These are phyloP conservation scores for Quaeritorhiza haematococci DNA, from an alignment of 371 early-diverging fungal genomes.

Conservation along the genomic window DNA sequence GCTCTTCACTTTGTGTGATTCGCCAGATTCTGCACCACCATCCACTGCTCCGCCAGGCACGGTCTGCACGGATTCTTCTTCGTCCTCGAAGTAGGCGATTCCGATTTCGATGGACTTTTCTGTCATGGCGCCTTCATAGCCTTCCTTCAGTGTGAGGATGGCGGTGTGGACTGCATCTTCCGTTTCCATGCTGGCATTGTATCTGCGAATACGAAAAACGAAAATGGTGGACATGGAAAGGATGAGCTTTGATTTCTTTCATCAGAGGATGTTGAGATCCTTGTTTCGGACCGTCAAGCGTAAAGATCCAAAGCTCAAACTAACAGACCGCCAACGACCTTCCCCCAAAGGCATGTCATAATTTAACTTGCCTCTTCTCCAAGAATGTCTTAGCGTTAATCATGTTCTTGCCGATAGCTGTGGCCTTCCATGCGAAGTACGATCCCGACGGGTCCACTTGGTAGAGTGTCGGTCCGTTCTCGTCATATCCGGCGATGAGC, in stretches of 20 bases:
- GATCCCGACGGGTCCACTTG: constrained; percentile 99
- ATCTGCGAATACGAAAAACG: constrained; percentile 37
- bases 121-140: constrained; percentile 93
- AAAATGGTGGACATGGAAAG: no score
- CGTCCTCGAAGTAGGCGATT: constrained; percentile 62
- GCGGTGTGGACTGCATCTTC: constrained; percentile 98
- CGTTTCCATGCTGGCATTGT: constrained; percentile 86
- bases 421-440: constrained; percentile 97
- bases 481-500: constrained; percentile 92
- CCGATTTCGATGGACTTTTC: constrained; percentile 93
- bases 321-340: neutral
- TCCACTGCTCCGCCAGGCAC: constrained; percentile 52
- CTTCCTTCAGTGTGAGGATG: constrained; percentile 95
- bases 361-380: constrained; percentile 86
- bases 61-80: constrained; percentile 36
- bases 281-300: no score
- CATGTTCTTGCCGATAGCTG: constrained; percentile 98
- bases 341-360: no score
- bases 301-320: neutral
- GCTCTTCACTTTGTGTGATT: no score
- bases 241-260: no score
- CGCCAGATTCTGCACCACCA: no score
- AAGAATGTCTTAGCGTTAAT: constrained; percentile 96
- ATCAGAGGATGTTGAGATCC: no score
- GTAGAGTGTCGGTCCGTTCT: constrained; percentile 86